Base-by-base conservation (phyloP, 371 early-diverging fungal genomes). In the Dentiscutata heterogama region DNA sequence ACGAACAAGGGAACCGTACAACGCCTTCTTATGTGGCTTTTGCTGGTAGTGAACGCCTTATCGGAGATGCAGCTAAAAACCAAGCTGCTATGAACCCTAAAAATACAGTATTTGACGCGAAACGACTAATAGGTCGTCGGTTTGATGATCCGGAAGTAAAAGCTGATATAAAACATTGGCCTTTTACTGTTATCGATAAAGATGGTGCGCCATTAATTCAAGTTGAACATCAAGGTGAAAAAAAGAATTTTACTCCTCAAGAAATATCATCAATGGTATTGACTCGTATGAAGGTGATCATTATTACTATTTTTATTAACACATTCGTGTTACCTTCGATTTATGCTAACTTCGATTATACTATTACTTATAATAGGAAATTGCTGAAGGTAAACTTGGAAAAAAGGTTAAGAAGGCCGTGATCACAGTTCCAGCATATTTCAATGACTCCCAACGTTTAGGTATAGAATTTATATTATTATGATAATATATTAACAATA, bases 101-200 rank as follows among this genome's bases (percentile, higher is more conserved):
- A 86, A 95, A 96, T 89, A 96, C 96, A 82, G 94, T 98, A 74
- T 99, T 96, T 89, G 97, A 97, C 87, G 97, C 95, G 85, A 98
- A 97, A 92, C 96, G 98, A 92, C 91, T 97, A 46, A 97, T 99
- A 85, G 98, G 98, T 92, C 94, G 98, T 85, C 95, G 95, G 84
- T 96, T 95, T 89, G 92, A 91, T 83, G 98, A 97, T 85, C 84
- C 89, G 81, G 96, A 95, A 83, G 94, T 97, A 79, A 92, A 96
- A 89, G 88, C 94, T 82, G 97, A 97, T 89, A 94, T 95, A 91
- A 95, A 94, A 91, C 94, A 94, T 91, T 95, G 96, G 91, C 94
- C 96, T 71, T 95, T 95, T 92, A 94, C 90, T 84, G 92, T 95
- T 83, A 86, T 95, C 82, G 93, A 94, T 83, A 61, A 51, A 64